phyloP scores from a whole-genome alignment of 352 stramenopile species.

The Phytophthora multivora region DNA sequence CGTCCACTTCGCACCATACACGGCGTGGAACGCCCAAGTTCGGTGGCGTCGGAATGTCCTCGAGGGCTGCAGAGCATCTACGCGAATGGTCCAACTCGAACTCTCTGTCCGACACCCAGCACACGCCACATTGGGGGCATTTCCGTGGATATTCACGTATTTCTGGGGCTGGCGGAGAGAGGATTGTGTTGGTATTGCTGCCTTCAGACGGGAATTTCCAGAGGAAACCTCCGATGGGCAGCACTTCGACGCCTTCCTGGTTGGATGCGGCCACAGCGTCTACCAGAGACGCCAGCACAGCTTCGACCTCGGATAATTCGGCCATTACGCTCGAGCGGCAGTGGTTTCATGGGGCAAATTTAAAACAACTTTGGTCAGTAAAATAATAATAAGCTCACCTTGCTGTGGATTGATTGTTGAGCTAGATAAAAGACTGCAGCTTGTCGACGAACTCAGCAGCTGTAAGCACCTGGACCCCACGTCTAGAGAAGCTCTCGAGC shows the following conservation, averaged over 20 bases:
- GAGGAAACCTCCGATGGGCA: constrained; percentile 31
- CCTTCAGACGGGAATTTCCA: constrained; percentile 80
- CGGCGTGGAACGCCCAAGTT: constrained; percentile 44
- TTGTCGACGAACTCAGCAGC: constrained; percentile 39
- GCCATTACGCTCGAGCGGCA: constrained; percentile 3
- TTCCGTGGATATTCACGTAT: constrained; percentile 37
- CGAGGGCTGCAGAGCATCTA: constrained; percentile 9
- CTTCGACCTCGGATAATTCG: constrained; percentile 12
- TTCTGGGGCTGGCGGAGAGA: constrained; percentile 16
- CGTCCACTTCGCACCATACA: constrained; percentile 65
- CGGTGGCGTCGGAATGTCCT: background rate
- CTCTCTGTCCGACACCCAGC: constrained; percentile 41
- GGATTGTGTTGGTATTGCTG: constrained; percentile 32
- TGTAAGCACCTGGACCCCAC: constrained; percentile 38
- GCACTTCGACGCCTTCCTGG: constrained; percentile 14
- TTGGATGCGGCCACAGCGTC: constrained; percentile 14
- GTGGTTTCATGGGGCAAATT: constrained; percentile 5
- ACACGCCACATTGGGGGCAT: constrained; percentile 33
- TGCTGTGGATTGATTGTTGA: background rate
- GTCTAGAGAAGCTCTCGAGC: constrained; percentile 31
- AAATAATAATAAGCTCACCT: background rate
- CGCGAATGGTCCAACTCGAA: constrained; percentile 34
- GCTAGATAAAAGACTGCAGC: constrained; percentile 42
- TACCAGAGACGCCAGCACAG: constrained; percentile 15
- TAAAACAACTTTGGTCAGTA: constrained; percentile 4